Evolutionary conservation across 2,329 filamentous ascomycete genomes (phyloP).

Genomic region (Aspergillus neoniger): DNA sequence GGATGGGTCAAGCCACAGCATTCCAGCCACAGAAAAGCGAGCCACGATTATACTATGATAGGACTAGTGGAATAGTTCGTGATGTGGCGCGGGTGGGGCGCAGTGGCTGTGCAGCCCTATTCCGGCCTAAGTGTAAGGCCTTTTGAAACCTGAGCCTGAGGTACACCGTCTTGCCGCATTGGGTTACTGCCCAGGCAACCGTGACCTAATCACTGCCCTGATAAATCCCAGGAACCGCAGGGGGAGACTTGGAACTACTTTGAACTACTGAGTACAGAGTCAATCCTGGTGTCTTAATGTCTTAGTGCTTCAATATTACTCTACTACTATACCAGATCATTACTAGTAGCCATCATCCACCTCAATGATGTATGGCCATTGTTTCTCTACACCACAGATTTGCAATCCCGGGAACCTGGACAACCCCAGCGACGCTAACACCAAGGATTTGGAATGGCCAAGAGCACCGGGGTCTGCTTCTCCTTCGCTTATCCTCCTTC

Average conservation of each 20-base stretch:
- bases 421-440: constrained; percentile 2
- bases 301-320: too few species aligned
- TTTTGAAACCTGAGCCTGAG: not conserved
- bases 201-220: not conserved
- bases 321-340: too few species aligned
- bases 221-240: not conserved
- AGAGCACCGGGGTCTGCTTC: not conserved
- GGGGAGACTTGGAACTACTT: too few species aligned
- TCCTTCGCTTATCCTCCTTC: not conserved
- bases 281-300: too few species aligned
- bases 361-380: constrained; percentile 9
- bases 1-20: constrained; percentile 23
- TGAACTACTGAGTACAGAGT: too few species aligned
- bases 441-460: constrained; percentile 13
- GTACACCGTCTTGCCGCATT: constrained; percentile 4
- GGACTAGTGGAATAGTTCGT: constrained; percentile 12
- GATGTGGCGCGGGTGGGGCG: constrained; percentile 9
- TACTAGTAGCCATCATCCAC: not conserved
- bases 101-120: constrained; percentile 18
- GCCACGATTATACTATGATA: constrained; percentile 11
- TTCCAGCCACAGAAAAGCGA: constrained; percentile 20
- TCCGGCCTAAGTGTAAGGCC: constrained; percentile 9
- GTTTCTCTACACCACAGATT: not conserved
- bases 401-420: constrained; percentile 15
- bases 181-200: not conserved